Percentiles rank a stretch among this genome's conserved stretches.
These are phyloP conservation scores for Cyberlindnera veronae DNA, from an alignment of 805 yeast species.

Conservation along the genomic window DNA sequence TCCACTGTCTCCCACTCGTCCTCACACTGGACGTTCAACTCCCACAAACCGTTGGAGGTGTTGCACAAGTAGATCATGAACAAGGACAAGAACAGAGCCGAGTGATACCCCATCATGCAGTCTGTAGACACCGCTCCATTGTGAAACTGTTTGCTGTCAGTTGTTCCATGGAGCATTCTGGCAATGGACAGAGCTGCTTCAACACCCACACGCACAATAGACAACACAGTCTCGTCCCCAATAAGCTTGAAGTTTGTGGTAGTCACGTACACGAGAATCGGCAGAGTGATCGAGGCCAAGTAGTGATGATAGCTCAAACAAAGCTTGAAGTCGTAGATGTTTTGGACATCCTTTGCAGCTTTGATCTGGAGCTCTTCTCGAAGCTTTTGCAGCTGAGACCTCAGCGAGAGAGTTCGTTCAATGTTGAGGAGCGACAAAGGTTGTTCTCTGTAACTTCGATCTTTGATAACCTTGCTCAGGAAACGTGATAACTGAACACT, in stretches of 20 bases:
- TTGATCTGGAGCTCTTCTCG: constrained; percentile 33
- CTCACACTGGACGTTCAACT: constrained; percentile 8
- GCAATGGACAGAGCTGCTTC: constrained; percentile 38
- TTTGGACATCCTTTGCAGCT: constrained; percentile 22
- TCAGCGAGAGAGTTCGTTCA: constrained; percentile 37
- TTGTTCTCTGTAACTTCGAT: constrained; percentile 35
- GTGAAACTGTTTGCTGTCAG: constrained; percentile 28
- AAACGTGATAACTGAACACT: constrained; percentile 36
- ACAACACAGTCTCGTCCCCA: constrained; percentile 41
- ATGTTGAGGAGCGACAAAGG: constrained; percentile 39
- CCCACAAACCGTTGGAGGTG: constrained; percentile 20
- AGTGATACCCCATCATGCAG: constrained; percentile 41
- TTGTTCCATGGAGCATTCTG: constrained; percentile 33
- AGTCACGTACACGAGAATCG: constrained; percentile 39
- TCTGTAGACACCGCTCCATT: constrained; percentile 45
- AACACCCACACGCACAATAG: constrained; percentile 38
- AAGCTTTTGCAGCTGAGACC: constrained; percentile 33
- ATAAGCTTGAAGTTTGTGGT: constrained; percentile 33
- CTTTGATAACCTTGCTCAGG: constrained; percentile 38
- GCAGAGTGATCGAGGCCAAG: constrained; percentile 39
- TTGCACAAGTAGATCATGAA: constrained; percentile 35
- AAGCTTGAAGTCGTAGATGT: constrained; percentile 40
- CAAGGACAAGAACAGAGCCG: constrained; percentile 39
- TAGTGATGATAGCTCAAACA: constrained; percentile 40
- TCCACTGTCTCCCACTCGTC: constrained; percentile 12